phyloP scores from a whole-genome alignment of 306 rosid species.

The Glycine tomentella region DNA sequence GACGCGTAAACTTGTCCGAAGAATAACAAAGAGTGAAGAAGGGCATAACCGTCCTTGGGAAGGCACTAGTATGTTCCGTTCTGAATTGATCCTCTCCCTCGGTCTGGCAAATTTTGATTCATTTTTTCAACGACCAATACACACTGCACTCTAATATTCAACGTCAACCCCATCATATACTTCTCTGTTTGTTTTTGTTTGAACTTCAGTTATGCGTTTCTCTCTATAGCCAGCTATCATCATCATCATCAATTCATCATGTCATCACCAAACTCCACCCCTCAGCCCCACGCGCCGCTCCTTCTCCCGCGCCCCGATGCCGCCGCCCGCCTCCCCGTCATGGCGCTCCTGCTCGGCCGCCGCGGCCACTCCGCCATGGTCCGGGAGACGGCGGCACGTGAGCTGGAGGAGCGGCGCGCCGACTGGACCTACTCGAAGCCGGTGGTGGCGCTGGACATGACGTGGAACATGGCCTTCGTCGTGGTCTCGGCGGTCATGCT shows the following conservation, averaged over 20 bases:
- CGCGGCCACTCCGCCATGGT: slow-evolving; percentile 77
- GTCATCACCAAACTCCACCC: slow-evolving; percentile 4
- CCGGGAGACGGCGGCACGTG: slow-evolving; percentile 85
- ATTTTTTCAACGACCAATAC: neutral
- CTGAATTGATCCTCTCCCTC: neutral
- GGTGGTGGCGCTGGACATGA: slow-evolving; percentile 76
- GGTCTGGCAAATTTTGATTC: neutral
- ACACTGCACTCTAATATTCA: neutral
- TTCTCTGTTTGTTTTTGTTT: neutral
- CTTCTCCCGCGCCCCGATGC: slow-evolving; percentile 62
- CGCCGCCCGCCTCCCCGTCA: slow-evolving; percentile 53
- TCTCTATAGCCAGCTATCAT: slow-evolving; percentile 6
- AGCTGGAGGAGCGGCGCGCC: slow-evolving; percentile 81
- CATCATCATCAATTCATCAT: neutral
- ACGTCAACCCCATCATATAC: neutral
- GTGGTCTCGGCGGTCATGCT: slow-evolving; percentile 70
- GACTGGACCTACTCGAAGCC: slow-evolving; percentile 97
- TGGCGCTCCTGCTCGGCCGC: slow-evolving; percentile 73
- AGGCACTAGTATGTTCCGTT: neutral
- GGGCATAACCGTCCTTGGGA: neutral
- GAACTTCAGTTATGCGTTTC: slow-evolving; percentile 33
- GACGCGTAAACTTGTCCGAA: no score
- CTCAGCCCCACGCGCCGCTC: slow-evolving; percentile 62
- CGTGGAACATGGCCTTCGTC: slow-evolving; percentile 83
- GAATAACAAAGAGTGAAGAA: neutral